Base-by-base conservation (phyloP, 371 early-diverging fungal genomes). In the Mucor piriformis region DNA sequence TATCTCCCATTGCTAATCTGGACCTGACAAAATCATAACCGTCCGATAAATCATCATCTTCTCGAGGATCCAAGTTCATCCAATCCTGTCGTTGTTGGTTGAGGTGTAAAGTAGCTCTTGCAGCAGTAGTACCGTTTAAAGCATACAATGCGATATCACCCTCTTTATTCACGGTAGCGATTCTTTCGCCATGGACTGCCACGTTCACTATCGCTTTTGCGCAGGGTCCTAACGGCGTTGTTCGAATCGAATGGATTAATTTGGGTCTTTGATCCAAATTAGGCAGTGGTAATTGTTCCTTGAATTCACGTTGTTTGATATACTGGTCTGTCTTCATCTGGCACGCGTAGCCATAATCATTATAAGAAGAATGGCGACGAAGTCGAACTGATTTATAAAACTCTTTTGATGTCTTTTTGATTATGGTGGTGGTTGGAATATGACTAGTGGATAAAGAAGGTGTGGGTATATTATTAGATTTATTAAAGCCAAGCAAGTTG, bases 321-420 rank as follows among this genome's bases (percentile, higher is more conserved):
- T 78, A 79, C 25, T 76, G 70, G 6, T 66, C 74, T 20, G 79
- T 72, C 18, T 72, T 72, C 50, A 65, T 67, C 49, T 73, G 76
- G 53, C 74, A 76, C 1, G 73, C 71, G 34, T 73, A 78, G 0
- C 79, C 76, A 58, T 73, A 75, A 40, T 78, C 72, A 34, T 78
- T 78, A 34, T 78, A 75, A 13, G 76, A 73, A 8, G 76, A 75
- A 38, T 72, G 70, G 0, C 71, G 64, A 0, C 73, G 59, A 18
- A 66, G 52, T 8, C 73, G 61, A 29, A 65, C 40, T 1, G 69
- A 59, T 61, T 54, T 63, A 32, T 44, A 53, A 34, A 59, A 42
- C 11, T 64, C 59, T 10, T 34, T 32, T 8, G 64, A 64, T 8
- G 54, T 15, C 18, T 40, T 54, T 37, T 54, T 64, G n/a, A 27